Evolutionary conservation across 345 rosid genomes (phyloP), one percentile per base, ranked within the genome.

Genomic region (Punica granatum): DNA sequence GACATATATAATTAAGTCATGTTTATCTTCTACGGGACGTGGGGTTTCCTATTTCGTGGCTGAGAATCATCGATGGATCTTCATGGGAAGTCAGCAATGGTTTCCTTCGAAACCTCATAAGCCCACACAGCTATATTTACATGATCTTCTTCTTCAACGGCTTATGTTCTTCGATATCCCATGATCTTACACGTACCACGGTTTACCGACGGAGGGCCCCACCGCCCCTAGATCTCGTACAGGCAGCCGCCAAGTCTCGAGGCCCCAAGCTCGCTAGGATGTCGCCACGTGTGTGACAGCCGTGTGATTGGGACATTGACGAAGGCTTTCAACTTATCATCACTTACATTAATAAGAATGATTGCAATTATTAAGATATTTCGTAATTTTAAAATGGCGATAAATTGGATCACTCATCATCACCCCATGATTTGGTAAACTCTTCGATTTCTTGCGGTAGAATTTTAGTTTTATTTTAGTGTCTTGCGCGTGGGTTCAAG

Each of bases 241-340:
- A 16, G 9, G 46, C 36, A 33, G 62, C 62, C 70, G 62, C 68
- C 58, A 19, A 19, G 58, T 33, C 35, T 5, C 2, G 51, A 21
- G 19, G 51, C 1, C 14, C 63, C 30, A 67, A 11, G 36, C 2
- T 36, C 23, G 42, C 16, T 25, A 18, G 62, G 37, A 14, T 23
- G 15, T 10, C 44, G 63, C 70, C 70, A 56, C 70, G 70, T 56
- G 49, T 28, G 43, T 31, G 70, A 67, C 51, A 30, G 70, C 64
- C 53, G 51, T 36, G 41, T 14, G 70, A 67, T 67, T 31, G 48
- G 64, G 70, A 41, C 63, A 56, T 23, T 23, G 49, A 67, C 8
- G 12, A 9, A 6, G 59, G 11, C 2, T 53, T 53, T 25, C 31
- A 9, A 23, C 31, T 53, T 25, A 25, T 53, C 59, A 53, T 23